These are phyloP conservation scores for Fusarium camptoceras DNA, from an alignment of 2,329 filamentous ascomycete genomes.

Conservation along the genomic window DNA sequence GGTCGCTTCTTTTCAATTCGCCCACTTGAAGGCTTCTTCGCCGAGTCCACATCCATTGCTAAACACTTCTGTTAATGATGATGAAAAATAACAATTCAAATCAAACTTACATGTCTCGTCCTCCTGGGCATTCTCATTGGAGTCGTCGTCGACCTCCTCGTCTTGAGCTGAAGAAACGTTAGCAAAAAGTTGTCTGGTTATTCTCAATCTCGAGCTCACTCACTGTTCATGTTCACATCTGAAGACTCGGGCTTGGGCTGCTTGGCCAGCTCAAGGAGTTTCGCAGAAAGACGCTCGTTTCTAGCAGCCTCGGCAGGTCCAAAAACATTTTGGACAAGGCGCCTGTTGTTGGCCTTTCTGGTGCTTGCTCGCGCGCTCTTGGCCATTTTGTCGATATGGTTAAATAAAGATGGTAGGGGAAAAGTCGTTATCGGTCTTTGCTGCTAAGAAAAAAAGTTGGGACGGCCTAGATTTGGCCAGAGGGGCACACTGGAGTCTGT, in stretches of 20 bases:
- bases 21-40: slow-evolving; percentile 56
- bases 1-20: slow-evolving; percentile 63
- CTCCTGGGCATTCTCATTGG: slow-evolving; percentile 48
- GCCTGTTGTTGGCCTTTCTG: slow-evolving; percentile 85
- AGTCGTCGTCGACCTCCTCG: slow-evolving; percentile 45
- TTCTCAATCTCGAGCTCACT: slow-evolving; percentile 28
- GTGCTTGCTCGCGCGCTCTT: slow-evolving; percentile 85
- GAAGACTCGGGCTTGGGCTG: slow-evolving; percentile 75
- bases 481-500: slow-evolving; percentile 27
- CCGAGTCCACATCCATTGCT: slow-evolving; percentile 70
- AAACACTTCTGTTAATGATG: slow-evolving; percentile 23
- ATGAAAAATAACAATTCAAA: slow-evolving; percentile 10
- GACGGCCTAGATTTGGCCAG: not conserved
- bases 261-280: slow-evolving; percentile 82
- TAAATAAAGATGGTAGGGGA: slow-evolving; percentile 24
- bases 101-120: slow-evolving; percentile 43
- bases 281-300: slow-evolving; percentile 85
- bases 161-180: slow-evolving; percentile 42
- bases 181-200: not conserved
- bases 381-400: slow-evolving; percentile 72
- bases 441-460: slow-evolving; percentile 44
- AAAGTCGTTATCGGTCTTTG: slow-evolving; percentile 33
- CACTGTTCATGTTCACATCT: slow-evolving; percentile 62
- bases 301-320: slow-evolving; percentile 83
- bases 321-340: slow-evolving; percentile 84